These are phyloP conservation scores for Ceriops tagal DNA, from an alignment of 345 rosid genomes.

Conservation along the genomic window DNA sequence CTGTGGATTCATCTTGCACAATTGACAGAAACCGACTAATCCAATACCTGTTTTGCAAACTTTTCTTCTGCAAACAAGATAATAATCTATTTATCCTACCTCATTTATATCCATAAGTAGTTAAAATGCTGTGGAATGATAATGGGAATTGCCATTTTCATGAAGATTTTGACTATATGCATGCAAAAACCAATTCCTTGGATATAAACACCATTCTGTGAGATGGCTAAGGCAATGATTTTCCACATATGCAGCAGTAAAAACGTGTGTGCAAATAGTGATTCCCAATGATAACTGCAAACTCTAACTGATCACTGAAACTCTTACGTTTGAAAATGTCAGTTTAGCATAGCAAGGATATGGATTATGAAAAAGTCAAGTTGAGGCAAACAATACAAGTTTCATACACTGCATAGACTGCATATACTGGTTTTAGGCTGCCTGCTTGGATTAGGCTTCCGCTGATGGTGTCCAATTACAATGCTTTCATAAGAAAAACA, in stretches of 20 bases:
- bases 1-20: constrained; percentile 37
- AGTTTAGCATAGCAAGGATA: no score
- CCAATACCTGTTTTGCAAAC: constrained; percentile 2
- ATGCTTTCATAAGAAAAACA: background rate
- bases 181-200: no score
- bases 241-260: no score
- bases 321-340: background rate
- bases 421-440: background rate
- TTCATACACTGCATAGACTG: background rate
- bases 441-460: background rate
- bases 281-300: background rate
- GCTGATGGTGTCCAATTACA: background rate
- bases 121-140: no score
- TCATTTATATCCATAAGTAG: background rate
- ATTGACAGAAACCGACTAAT: background rate
- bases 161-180: no score
- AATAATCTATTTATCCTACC: background rate
- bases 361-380: no score
- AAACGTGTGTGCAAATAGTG: no score
- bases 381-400: background rate
- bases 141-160: no score
- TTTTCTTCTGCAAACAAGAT: constrained; percentile 19
- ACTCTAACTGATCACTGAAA: background rate
- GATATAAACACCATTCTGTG: no score
- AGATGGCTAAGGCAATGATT: no score